Percentiles rank a stretch among this genome's conserved stretches.
Evolutionary conservation across 2,329 filamentous ascomycete genomes (phyloP).

Genomic region (Penicillium griseofulvum): DNA sequence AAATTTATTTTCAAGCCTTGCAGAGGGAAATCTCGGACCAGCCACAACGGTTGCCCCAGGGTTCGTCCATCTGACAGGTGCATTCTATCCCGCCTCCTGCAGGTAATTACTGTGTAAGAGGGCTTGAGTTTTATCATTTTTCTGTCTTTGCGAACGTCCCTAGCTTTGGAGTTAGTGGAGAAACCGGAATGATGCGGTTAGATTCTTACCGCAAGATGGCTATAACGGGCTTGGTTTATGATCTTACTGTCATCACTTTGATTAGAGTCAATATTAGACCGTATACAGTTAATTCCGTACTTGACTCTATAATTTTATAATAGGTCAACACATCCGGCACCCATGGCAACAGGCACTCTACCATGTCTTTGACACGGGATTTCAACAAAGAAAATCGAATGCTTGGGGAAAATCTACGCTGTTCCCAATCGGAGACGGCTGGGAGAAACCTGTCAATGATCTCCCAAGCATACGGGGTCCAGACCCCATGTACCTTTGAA

Average conservation of each 20-base stretch:
- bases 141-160: constrained; percentile 8
- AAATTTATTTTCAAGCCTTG: not conserved
- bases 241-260: not conserved
- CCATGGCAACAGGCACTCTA: constrained; percentile 4
- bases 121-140: constrained; percentile 10
- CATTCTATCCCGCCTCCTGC: constrained; percentile 13
- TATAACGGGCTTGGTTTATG: not conserved
- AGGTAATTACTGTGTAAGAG: constrained; percentile 13
- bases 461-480: not conserved
- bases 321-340: not conserved
- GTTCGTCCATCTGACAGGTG: constrained; percentile 25
- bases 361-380: constrained; percentile 1
- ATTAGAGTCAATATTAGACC: not conserved
- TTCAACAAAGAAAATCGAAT: not conserved
- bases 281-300: not conserved
- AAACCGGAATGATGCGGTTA: constrained; percentile 8
- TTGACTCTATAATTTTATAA: not conserved
- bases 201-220: not conserved
- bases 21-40: constrained; percentile 12
- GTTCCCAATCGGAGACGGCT: not conserved
- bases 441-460: not conserved
- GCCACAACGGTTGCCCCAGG: constrained; percentile 27
- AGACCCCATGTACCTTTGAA: constrained; percentile 5
- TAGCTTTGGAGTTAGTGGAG: constrained; percentile 5
- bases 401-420: not conserved